Base-by-base conservation (phyloP, 2,329 filamentous ascomycete species). In the Nigrospora osmanthi region DNA sequence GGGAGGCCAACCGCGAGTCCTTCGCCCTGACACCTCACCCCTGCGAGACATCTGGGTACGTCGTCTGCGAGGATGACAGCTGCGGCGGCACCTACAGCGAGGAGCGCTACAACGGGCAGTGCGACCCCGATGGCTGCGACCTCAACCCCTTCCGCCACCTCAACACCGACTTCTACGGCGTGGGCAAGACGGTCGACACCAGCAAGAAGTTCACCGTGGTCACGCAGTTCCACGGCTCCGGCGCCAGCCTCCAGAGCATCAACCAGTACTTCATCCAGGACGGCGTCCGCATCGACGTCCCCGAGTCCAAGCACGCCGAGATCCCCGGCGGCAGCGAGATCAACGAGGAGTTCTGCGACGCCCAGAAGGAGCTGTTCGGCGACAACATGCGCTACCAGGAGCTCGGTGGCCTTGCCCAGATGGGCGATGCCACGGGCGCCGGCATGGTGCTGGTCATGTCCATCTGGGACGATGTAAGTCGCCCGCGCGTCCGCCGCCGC, bases 121-220 rank as follows among this genome's bases (percentile, higher is more conserved):
- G 79, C 61, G 79, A 83, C 60, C 73, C 76, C 49, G 76, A 80
- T 54, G 79, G 79, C 31, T 83, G 80, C 52, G 79, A 81, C 58
- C 80, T 76, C 68, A 80, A 81, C 69, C 64, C 72, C 15, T 83
- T 73, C 72, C 76, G 78, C 54, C 71, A 78, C 66, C 78, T 79
- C 45, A 70, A 75, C 58, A 64, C 66, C 40, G 63, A 66, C 60
- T 83, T 81, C 68, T 82, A 75, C 62, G 79, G 79, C 42, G 64
- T 69, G 1, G 73, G 71, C 45, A 65, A 65, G 54, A 76, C 64
- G 19, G 66, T 82, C 52, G 71, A 81, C 59, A 79, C 75, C 38
- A 68, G 55, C 48, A 68, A 67, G 55, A 71, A 72, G 46, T 69
- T 81, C 55, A 82, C 78, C 14, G 75, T 80, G 15, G 72, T 81